Conservation (phyloP, 2,329 filamentous ascomycete species). For the Sphaerostilbella broomeana region DNA sequence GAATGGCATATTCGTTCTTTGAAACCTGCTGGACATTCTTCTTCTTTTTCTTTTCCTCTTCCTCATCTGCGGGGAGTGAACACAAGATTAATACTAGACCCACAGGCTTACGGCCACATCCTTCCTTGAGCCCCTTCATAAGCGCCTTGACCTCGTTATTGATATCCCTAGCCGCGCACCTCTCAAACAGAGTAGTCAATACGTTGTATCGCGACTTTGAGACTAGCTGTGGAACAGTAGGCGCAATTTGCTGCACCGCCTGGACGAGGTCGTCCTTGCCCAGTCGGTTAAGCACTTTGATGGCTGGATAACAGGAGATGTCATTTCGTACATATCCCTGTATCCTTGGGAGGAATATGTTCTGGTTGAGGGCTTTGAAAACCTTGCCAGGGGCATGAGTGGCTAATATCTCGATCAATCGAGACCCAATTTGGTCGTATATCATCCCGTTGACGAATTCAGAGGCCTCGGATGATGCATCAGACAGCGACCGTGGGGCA, state of each 20-base stretch:
- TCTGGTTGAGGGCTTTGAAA: constrained; percentile 81
- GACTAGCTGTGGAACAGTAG: constrained; percentile 66
- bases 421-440: constrained; percentile 85
- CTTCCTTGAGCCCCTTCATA: constrained; percentile 41
- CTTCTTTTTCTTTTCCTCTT: constrained; percentile 26
- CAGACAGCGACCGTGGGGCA: constrained; percentile 60
- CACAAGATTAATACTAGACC: constrained; percentile 45
- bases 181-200: constrained; percentile 74
- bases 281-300: constrained; percentile 73
- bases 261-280: constrained; percentile 78
- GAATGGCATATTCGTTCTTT: constrained; percentile 52
- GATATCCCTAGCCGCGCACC: constrained; percentile 63
- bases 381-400: constrained; percentile 74
- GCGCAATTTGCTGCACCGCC: constrained; percentile 64
- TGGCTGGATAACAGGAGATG: constrained; percentile 80
- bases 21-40: constrained; percentile 32
- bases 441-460: constrained; percentile 79
- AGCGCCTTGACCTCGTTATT: constrained; percentile 45
- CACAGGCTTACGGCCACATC: constrained; percentile 41
- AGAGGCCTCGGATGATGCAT: constrained; percentile 64
- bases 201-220: constrained; percentile 71
- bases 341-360: constrained; percentile 73
- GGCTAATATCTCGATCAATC: constrained; percentile 81
- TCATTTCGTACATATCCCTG: constrained; percentile 80
- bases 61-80: constrained; percentile 33